phyloP scores from a whole-genome alignment of 148 eudicot species.

The Chenopodium suecicum region DNA sequence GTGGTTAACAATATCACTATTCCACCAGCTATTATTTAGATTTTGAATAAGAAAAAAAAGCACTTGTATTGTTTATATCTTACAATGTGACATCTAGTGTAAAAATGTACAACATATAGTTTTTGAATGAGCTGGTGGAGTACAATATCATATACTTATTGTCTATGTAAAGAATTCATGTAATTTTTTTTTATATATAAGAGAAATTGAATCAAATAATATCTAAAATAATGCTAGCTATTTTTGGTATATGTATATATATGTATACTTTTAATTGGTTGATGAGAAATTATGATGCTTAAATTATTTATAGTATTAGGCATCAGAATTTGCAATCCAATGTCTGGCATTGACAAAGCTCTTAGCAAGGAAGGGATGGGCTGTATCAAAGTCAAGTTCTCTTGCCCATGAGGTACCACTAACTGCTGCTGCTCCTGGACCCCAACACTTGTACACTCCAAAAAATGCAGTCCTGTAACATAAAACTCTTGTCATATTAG shows the following conservation, averaged over 20 bases:
- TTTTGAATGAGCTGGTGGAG: too few relatives aligned
- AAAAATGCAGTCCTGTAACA: slow-evolving; percentile 72
- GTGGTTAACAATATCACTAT: too few relatives aligned
- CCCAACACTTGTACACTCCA: slow-evolving; percentile 88
- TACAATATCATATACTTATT: too few relatives aligned
- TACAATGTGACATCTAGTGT: too few relatives aligned
- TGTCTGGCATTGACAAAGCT: slow-evolving; percentile 97
- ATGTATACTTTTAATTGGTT: background rate
- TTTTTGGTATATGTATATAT: background rate
- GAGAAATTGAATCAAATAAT: background rate
- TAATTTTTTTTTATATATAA: too few relatives aligned
- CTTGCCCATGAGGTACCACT: slow-evolving; percentile 70
- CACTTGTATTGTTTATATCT: too few relatives aligned
- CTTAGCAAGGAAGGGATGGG: slow-evolving; percentile 83
- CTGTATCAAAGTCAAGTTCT: slow-evolving; percentile 72
- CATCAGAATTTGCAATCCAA: slow-evolving; percentile 83
- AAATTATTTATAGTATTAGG: slow-evolving; percentile 20
- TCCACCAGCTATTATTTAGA: too few relatives aligned
- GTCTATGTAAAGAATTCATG: too few relatives aligned
- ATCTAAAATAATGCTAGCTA: too few relatives aligned
- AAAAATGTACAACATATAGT: too few relatives aligned
- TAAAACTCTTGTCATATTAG: background rate
- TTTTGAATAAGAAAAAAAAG: too few relatives aligned
- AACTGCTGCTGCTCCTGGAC: slow-evolving; percentile 87
- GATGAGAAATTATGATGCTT: background rate